Conservation (phyloP, 2,329 filamentous ascomycete genomes). For the Fusarium sp. region DNA sequence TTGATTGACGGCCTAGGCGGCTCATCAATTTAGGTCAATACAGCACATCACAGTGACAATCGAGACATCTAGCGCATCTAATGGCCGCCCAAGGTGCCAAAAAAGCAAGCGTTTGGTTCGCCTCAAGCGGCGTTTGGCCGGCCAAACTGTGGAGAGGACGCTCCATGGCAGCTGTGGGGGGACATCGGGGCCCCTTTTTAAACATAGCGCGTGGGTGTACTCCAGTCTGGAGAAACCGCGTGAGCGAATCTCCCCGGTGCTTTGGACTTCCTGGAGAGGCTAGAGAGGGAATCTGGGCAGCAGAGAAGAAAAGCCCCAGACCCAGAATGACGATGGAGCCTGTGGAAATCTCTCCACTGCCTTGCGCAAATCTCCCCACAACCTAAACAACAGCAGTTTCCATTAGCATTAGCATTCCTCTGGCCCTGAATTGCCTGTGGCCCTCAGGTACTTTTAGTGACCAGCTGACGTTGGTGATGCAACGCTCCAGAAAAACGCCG, state of each 20-base stretch:
- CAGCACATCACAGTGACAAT: conserved; percentile 12
- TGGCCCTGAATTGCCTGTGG: conserved; percentile 9
- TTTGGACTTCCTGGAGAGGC: conserved; percentile 29
- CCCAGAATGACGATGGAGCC: conserved; percentile 24
- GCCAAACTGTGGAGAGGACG: conserved; percentile 62
- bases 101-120: conserved; percentile 45
- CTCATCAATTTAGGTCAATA: not conserved
- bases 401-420: conserved; percentile 22
- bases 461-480: conserved; percentile 33
- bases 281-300: conserved; percentile 30
- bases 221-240: conserved; percentile 28
- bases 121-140: conserved; percentile 62
- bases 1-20: not conserved
- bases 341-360: conserved; percentile 21
- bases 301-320: conserved; percentile 1
- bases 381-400: conserved; percentile 26
- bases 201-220: conserved; percentile 1
- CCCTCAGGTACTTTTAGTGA: conserved; percentile 20
- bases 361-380: conserved; percentile 33
- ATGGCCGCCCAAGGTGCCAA: conserved; percentile 11
- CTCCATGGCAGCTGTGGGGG: conserved; percentile 24
- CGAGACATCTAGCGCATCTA: conserved; percentile 14
- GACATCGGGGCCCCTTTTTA: conserved; percentile 23
- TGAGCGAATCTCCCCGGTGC: conserved; percentile 16
- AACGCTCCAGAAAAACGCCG: conserved; percentile 14